Percentiles rank a stretch among this genome's conserved stretches.
Conservation (phyloP, 148 eudicot genomes). For the Beta vulgaris region DNA sequence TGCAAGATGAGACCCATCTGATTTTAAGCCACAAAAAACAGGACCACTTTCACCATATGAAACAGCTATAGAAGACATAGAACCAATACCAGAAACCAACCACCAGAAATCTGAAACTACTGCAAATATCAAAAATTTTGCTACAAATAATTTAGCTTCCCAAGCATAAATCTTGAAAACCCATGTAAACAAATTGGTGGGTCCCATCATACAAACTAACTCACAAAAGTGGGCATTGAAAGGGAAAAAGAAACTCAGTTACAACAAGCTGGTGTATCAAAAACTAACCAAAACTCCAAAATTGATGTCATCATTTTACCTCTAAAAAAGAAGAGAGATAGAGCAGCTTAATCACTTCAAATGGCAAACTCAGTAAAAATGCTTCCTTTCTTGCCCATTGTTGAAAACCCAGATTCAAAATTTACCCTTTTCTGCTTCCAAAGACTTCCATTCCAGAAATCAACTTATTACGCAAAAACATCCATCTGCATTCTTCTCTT, state of each 20-base stretch:
- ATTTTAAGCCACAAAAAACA: conserved; percentile 79
- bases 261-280: neutral
- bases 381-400: conserved; percentile 29
- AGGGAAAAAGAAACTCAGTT: neutral
- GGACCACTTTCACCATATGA: conserved; percentile 84
- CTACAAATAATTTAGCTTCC: conserved; percentile 37
- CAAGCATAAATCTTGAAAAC: conserved; percentile 28
- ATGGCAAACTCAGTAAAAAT: conserved; percentile 14
- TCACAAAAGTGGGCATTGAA: conserved; percentile 13
- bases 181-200: conserved; percentile 24
- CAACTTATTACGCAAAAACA: conserved; percentile 12
- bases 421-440: neutral
- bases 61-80: conserved; percentile 79
- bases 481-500: conserved; percentile 14
- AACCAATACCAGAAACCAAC: conserved; percentile 56
- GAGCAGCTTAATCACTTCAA: neutral
- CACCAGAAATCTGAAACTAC: conserved; percentile 37
- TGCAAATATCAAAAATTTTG: conserved; percentile 29
- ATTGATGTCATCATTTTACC: conserved; percentile 25
- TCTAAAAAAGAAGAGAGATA: conserved; percentile 6
- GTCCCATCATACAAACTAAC: conserved; percentile 38
- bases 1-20: conserved; percentile 80
- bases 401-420: conserved; percentile 26
- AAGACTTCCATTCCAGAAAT: neutral
- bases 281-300: neutral